Conservation (phyloP, 2,329 filamentous ascomycete species). For the Herpotrichia juniperi region DNA sequence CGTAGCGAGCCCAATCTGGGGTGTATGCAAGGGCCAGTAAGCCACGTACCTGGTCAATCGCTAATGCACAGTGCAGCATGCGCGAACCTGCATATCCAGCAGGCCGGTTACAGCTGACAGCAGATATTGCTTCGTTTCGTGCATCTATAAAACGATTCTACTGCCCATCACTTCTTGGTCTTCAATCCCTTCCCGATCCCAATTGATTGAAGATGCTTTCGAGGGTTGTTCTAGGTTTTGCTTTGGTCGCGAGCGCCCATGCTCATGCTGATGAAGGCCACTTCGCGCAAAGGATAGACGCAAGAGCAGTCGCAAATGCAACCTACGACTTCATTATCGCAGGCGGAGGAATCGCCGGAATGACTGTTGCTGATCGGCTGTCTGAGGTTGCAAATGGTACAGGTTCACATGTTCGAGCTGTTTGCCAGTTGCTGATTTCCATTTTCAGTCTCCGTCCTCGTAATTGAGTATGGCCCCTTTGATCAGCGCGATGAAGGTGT, state of each 20-base stretch:
- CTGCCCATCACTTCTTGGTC: not conserved
- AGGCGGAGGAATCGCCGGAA: constrained; percentile 32
- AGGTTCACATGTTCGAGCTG: not conserved
- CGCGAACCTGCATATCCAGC: not conserved
- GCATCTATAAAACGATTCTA: not conserved
- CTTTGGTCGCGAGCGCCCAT: not conserved
- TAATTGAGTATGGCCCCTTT: constrained; percentile 35
- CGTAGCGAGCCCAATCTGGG: not conserved
- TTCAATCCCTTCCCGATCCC: not conserved
- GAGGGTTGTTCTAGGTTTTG: not conserved
- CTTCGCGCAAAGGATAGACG: constrained; percentile 13
- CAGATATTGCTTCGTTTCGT: not conserved
- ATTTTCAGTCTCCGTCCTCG: constrained; percentile 27
- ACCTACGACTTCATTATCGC: constrained; percentile 33
- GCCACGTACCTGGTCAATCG: not conserved
- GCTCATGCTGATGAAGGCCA: constrained; percentile 11
- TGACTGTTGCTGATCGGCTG: constrained; percentile 33
- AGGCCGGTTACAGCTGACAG: not conserved
- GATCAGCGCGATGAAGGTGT: constrained; percentile 27
- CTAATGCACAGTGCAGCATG: not conserved
- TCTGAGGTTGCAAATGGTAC: constrained; percentile 25
- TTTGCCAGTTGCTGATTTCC: not conserved
- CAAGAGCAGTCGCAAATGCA: constrained; percentile 10
- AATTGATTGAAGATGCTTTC: constrained; percentile 4
- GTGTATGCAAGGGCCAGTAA: not conserved